phyloP scores from a whole-genome alignment of 176 grass and related monocot species.

The Zoysia pacifica region DNA sequence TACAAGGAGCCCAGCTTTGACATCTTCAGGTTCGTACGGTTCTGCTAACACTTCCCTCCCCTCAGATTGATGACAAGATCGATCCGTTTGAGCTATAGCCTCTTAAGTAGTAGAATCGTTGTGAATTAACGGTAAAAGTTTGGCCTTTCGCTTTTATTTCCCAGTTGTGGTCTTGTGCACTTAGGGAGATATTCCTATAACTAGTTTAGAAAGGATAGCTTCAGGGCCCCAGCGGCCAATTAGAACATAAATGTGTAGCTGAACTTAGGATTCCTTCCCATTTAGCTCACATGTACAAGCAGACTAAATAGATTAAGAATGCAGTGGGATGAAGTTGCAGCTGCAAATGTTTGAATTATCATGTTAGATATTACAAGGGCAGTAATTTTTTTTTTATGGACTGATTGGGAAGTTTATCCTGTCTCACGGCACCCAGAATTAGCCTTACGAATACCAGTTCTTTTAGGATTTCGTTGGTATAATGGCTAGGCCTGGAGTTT shows the following conservation, averaged over 20 bases:
- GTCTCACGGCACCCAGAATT: neutral
- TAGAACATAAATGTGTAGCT: too few species aligned
- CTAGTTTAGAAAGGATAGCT: neutral
- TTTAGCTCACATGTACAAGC: neutral
- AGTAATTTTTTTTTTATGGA: neutral
- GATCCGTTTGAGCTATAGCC: neutral
- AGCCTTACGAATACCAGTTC: neutral
- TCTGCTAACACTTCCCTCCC: neutral
- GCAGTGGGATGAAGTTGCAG: neutral
- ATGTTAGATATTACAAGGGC: rapidly evolving
- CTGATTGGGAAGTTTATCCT: neutral
- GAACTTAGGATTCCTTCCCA: neutral
- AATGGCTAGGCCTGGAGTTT: neutral
- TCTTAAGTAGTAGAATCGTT: neutral
- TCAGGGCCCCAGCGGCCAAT: too few species aligned
- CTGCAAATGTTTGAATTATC: neutral
- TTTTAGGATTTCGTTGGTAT: neutral
- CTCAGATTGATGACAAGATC: neutral
- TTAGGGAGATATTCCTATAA: neutral
- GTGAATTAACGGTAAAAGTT: neutral
- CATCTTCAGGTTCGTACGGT: constrained; percentile 67
- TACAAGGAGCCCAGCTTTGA: constrained; percentile 75
- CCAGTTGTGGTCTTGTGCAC: too few species aligned
- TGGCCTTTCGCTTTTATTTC: neutral
- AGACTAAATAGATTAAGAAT: neutral